Base-by-base conservation (phyloP, 176 grass and related monocot genomes). In the Microstegium vimineum region DNA sequence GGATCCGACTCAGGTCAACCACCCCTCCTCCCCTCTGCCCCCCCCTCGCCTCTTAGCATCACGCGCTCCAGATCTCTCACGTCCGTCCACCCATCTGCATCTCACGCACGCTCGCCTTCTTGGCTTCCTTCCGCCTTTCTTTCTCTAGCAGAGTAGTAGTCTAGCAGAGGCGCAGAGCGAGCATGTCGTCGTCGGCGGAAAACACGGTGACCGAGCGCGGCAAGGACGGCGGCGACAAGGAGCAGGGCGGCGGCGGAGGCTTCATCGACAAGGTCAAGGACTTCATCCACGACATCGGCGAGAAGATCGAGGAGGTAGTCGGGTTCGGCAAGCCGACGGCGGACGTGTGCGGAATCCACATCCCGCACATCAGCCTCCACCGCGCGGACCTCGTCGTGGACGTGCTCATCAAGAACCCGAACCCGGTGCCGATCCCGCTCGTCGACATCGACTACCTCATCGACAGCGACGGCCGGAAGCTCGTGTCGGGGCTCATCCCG, bases 391-490 rank as follows among this genome's bases (percentile, higher is more conserved):
- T 98, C 74, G 84, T 98, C 45, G 82, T 93, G n/a, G 96, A 98
- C 84, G 73, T 98, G 11, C 89, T 93, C 75, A 91, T 98, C 86
- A 93, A 86, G 63, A 98, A 95, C 77, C 96, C 96, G 71, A 98
- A 95, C 79, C 92, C 96, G 14, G 78, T 98, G 5, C 96, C 96
- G 18, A 92, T 98, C 80, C 96, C 96, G 64, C 93, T 95, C 23
- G 84, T 95, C 15, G 96, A 98, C 91, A 98, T 98, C 57, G 87
- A 98, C 65, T 98, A 98, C 89, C 90, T 93, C 76, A 90, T 98
- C 65, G 96, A 98, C 72, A 95, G 92, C 72, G 93, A 95, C 72
- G 92, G 96, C 41, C 88, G 96, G 28, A 95, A 98, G 82, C 93
- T 98, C 35, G 91, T 98, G 13, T 91, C 96, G 4, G 96, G 96